These are phyloP conservation scores for Aspergillus hortae DNA, from an alignment of 2,329 filamentous ascomycete species.

Conservation along the genomic window DNA sequence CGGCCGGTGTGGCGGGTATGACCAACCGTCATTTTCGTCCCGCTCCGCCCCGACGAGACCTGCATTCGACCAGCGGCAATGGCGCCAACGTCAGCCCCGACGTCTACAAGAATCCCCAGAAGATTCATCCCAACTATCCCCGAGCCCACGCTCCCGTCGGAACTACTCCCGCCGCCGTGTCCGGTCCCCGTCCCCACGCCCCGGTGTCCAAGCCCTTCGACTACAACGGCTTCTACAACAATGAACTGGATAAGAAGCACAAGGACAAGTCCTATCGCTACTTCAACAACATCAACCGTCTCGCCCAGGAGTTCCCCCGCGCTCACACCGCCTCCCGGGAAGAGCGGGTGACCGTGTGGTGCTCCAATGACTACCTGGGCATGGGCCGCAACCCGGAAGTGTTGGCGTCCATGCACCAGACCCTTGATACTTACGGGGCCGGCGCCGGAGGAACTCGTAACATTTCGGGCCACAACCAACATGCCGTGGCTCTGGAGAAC, in stretches of 20 bases:
- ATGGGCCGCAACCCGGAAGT: conserved; percentile 93
- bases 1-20: conserved; percentile 25
- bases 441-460: conserved; percentile 95
- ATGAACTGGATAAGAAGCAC: conserved; percentile 95
- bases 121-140: conserved; percentile 28
- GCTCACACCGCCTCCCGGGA: conserved; percentile 83
- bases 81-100: conserved; percentile 72
- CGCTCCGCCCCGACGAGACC: conserved; percentile 62
- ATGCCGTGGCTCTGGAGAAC: conserved; percentile 79
- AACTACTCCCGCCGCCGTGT: conserved; percentile 22
- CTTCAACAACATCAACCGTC: conserved; percentile 99
- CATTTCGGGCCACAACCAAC: conserved; percentile 96
- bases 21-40: conserved; percentile 46
- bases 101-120: conserved; percentile 47
- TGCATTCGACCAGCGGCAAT: conserved; percentile 77
- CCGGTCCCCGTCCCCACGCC: conserved; percentile 47
- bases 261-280: conserved; percentile 99
- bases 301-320: conserved; percentile 92
- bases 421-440: conserved; percentile 88
- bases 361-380: conserved; percentile 97
- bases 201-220: conserved; percentile 65
- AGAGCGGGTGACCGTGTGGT: conserved; percentile 95
- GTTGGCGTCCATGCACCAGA: conserved; percentile 88
- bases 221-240: conserved; percentile 84
- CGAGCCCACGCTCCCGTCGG: conserved; percentile 20